phyloP scores from a whole-genome alignment of 73 alveolate species.

The Symbiodinium pilosum region DNA sequence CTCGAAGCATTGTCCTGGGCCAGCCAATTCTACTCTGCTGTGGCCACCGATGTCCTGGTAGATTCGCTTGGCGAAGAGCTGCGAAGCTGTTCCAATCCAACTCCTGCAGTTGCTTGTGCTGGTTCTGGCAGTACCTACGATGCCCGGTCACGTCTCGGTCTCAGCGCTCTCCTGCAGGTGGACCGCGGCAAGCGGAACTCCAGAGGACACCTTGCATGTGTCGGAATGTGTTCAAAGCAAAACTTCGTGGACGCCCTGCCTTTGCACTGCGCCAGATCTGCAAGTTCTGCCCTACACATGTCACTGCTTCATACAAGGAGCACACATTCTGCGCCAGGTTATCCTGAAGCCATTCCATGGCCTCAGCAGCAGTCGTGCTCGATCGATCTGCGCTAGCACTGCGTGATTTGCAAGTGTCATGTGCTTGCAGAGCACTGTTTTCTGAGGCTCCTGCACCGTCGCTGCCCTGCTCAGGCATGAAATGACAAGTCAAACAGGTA shows the following conservation, averaged over 20 bases:
- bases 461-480: no score
- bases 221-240: background rate
- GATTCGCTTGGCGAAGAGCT: background rate
- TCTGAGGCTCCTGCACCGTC: no score
- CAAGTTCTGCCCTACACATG: background rate
- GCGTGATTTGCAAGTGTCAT: no score
- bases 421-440: no score
- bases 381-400: no score
- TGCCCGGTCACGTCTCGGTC: background rate
- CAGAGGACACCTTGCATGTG: background rate
- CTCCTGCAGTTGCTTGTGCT: conserved; percentile 1
- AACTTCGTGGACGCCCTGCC: background rate
- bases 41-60: background rate
- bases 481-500: no score
- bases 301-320: conserved; percentile 5
- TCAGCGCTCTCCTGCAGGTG: background rate
- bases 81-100: conserved; percentile 42
- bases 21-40: background rate
- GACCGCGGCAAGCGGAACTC: background rate
- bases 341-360: conserved; percentile 68
- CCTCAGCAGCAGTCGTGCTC: conserved; percentile 27
- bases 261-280: background rate
- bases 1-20: background rate
- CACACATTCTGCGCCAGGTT: conserved; percentile 35
- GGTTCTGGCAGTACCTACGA: no score